A percentile compares a stretch with the other conserved stretches of the same genome.
Evolutionary conservation across 1,139 yeast genomes (phyloP).

Genomic region (Hemisphaericaspora xylanilytica): DNA sequence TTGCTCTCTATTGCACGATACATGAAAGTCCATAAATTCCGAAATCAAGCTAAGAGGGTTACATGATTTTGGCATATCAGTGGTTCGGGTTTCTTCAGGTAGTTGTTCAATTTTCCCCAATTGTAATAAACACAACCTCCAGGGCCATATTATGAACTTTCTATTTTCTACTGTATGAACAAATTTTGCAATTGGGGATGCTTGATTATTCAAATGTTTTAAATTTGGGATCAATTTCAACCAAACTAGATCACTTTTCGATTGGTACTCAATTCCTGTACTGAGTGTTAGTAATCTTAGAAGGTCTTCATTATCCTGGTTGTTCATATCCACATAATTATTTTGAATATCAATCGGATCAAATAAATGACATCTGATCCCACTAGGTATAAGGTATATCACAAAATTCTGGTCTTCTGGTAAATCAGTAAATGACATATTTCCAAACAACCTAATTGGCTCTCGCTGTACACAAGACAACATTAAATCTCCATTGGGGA

Average conservation of each 20-base stretch:
- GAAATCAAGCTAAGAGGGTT: conserved; percentile 38
- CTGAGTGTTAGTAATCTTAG: conserved; percentile 49
- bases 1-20: conserved; percentile 20
- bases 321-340: conserved; percentile 13
- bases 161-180: conserved; percentile 52
- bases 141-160: conserved; percentile 69
- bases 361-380: conserved; percentile 62
- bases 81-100: conserved; percentile 1
- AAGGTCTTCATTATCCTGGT: conserved; percentile 42
- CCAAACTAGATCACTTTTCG: conserved; percentile 40
- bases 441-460: conserved; percentile 32
- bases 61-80: conserved; percentile 5
- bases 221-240: conserved; percentile 65
- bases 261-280: conserved; percentile 46
- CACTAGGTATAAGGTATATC: conserved; percentile 71
- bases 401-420: conserved; percentile 34
- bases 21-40: conserved; percentile 37
- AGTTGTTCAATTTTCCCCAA: conserved; percentile 29
- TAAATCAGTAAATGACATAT: conserved; percentile 14
- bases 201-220: conserved; percentile 64
- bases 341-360: conserved; percentile 23
- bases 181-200: conserved; percentile 59
- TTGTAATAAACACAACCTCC: conserved; percentile 61
- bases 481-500: conserved; percentile 52
- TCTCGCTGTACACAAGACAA: conserved; percentile 25